phyloP scores from a whole-genome alignment of 75 land plant genomes.

The Sequoia sempervirens region DNA sequence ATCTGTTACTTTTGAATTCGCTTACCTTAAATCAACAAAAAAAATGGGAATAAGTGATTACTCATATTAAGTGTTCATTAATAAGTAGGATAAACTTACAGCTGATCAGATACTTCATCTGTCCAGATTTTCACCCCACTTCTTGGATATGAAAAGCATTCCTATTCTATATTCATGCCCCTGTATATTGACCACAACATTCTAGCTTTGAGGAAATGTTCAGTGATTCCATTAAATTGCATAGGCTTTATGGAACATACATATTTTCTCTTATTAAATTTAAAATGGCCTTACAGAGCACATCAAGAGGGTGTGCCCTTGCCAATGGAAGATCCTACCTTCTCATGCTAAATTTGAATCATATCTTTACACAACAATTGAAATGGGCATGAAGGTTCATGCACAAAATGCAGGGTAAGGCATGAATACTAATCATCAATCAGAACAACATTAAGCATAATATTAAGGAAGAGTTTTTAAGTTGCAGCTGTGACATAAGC shows the following conservation, averaged over 20 bases:
- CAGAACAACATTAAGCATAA: not conserved
- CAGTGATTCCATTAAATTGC: not conserved
- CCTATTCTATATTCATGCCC: not conserved
- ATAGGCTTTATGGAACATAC: not conserved
- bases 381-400: not conserved
- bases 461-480: not conserved
- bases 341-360: not conserved
- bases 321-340: not conserved
- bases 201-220: not conserved
- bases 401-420: not conserved
- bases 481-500: not conserved
- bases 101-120: not conserved
- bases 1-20: too few relatives aligned
- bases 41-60: not conserved
- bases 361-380: not conserved
- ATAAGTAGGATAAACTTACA: not conserved
- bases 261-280: not conserved
- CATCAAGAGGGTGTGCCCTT: not conserved
- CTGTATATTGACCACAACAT: not conserved
- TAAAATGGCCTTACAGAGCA: not conserved
- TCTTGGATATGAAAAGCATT: not conserved
- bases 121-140: not conserved
- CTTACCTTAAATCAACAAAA: too few relatives aligned
- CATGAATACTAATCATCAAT: not conserved
- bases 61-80: not conserved